Percentiles rank a stretch among this genome's conserved stretches.
Evolutionary conservation across 2,329 filamentous ascomycete genomes (phyloP).

Genomic region (Ambrosiella cleistominuta): DNA sequence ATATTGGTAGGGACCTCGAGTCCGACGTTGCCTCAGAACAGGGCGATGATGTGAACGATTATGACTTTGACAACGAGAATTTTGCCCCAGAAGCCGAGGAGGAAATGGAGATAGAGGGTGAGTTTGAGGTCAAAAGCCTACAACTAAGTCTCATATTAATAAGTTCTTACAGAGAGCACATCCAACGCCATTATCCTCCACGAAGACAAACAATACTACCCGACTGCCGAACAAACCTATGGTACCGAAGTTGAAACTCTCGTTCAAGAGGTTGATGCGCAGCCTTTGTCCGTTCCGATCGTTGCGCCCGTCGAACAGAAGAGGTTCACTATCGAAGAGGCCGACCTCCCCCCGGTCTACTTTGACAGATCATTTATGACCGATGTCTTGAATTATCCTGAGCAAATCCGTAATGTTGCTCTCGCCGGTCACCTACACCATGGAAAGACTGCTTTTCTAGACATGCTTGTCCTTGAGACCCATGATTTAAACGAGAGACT

Average conservation of each 20-base stretch:
- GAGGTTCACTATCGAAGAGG: conserved; percentile 89
- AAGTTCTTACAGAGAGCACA: conserved; percentile 40
- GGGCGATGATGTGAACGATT: conserved; percentile 55
- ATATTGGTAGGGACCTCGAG: conserved; percentile 77
- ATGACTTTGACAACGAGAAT: conserved; percentile 60
- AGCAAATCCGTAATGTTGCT: conserved; percentile 84
- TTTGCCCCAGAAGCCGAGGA: conserved; percentile 51
- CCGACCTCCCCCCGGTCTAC: conserved; percentile 71
- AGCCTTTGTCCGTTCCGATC: conserved; percentile 80
- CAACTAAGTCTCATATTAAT: background rate
- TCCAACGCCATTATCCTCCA: conserved; percentile 96
- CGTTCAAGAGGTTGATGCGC: conserved; percentile 93
- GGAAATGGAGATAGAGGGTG: conserved; percentile 84
- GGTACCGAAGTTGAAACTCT: conserved; percentile 86
- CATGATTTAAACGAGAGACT: conserved; percentile 69
- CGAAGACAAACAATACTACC: conserved; percentile 99
- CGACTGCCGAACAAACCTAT: conserved; percentile 91
- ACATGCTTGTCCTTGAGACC: conserved; percentile 92
- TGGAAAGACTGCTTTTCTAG: conserved; percentile 95
- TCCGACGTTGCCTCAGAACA: conserved; percentile 75
- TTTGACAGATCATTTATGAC: conserved; percentile 87
- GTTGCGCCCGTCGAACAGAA: conserved; percentile 85
- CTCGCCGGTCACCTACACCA: conserved; percentile 88
- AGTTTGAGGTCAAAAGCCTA: conserved; percentile 14
- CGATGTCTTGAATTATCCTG: conserved; percentile 88